Base-by-base conservation (phyloP, 2,329 filamentous ascomycete genomes). In the Hypoxylon sp. region DNA sequence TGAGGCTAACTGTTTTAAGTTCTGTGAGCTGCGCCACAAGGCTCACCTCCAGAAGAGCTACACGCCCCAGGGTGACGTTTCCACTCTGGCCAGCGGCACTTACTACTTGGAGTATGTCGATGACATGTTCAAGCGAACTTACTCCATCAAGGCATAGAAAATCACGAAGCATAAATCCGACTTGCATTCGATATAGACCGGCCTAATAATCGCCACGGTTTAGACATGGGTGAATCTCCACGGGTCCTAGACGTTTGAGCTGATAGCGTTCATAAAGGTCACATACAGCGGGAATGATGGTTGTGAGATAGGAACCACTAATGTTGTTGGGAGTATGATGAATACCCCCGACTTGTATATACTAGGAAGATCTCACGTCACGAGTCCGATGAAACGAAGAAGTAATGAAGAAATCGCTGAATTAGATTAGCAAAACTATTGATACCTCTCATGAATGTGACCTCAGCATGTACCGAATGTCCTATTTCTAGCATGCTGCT, bases 41-140 rank as follows among this genome's bases (percentile, higher is more conserved):
- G 92, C 92, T 58, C 92, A 96, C 78, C 84, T 95, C 70, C 87
- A 93, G 84, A 95, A 94, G 84, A 82, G 88, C 82, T 96, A 87
- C 81, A 87, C 83, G 69, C 92, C 92, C 66, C 79, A 84, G 74
- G 92, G 92, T 61, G 88, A 88, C 55, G 75, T 84, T 26, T 90
- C 91, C 46, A 91, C 87, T 71, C 85, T 96, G 61, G 77, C 78
- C 65, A 80, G 85, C 64, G 90, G 88, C 63, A 88, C 89, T 20
- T 96, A 95, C 83, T 96, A 94, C 82, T 85, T 96, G 63, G 88
- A 87, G 76, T 89, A 90, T 78, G 86, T 96, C 49, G 92, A 96
- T 75, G 91, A 93, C 73, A 93, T 93, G 91, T 96, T 92, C 89
- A 89, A 91, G 83, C 88, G 92, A 74, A 86, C 87, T 77, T 96